Evolutionary conservation across 352 stramenopile genomes (phyloP), one percentile per base, ranked within the genome.

Genomic region (Discostella stelligera): DNA sequence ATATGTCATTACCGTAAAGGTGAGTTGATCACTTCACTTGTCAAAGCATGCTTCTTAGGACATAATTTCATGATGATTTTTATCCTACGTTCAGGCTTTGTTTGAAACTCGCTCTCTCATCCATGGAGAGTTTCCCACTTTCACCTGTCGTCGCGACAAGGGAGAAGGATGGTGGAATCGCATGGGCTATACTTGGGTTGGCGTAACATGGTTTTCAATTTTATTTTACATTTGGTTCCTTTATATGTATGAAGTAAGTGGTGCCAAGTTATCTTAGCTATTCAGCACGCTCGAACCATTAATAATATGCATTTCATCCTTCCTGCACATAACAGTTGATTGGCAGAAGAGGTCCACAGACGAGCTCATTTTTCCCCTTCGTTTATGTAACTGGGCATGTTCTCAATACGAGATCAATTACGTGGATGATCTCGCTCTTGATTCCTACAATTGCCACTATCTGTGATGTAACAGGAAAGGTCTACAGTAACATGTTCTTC

Each of bases 1-100:
- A 52, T 89, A 98, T 48, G 89, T 98, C n/a, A 93, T 98, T 54
- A 97, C 95, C 37, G 84, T 97, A 65, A 99, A 99, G 88, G 90
- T 97, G 1, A 74, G 71, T 56, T 6, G n/a, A 30, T 50, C 13
- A 50, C 16, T 56, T 41, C 21, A n/a, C 11, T 62, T 65, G 7
- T 37, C 9, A 52, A 41, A 41, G 32, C 32, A 9, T 41, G 3
- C 32, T 41, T 3, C 9, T 41, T 41, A n/a, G n/a, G 32, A 41
- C 3, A 41, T 41, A 41, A 41, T 41, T 41, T 3, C 32, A 3
- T 9, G 9, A 41, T 9, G 32, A 27, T 54, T 60, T 61, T 73
- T 41, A n/a, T 37, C 64, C 21, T 44, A 53, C 59, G n/a, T 70
- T 13, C 55, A 89, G 73, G 74, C 88, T 58, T 70, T 92, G 25